Evolutionary conservation across 2,329 filamentous ascomycete genomes (phyloP), one percentile per base, ranked within the genome.

Genomic region (Sclerotinia sclerotiorum): DNA sequence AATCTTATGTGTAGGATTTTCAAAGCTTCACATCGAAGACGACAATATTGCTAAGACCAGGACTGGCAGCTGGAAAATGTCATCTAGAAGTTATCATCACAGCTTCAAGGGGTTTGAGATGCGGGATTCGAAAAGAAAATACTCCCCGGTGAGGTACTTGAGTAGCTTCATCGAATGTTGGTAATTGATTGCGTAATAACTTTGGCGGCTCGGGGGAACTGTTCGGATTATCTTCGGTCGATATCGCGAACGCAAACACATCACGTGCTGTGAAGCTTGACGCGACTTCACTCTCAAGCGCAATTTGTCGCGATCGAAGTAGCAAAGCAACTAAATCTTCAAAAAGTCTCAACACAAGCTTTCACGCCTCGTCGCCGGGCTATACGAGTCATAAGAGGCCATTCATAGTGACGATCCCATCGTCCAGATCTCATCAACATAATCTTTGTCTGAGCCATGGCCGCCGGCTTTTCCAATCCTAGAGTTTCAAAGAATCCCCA

Each of bases 401-500:
- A 27, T 8, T 27, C 5, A 51, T 5, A 51, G 15, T 39, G 8
- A 13, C 13, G 0, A 19, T 13, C 11, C 11, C 11, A 21, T 51
- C n/a, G 10, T 8, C 6, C 1, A 27, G 5, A 3, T 8, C 29
- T 39, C 6, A 21, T 17, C 32, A n/a, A 39, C 61, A n/a, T 21
- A 44, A 17, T 42, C 13, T 17, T 42, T 29, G 29, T 48, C 27
- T 19, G 21, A 60, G n/a, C 44, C 52, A 75, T 76, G 73, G 70
- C 70, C 11, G 39, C 21, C 27, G 60, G 42, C 27, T 56, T 75
- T n/a, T 63, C 71, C 35, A 62, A 69, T 57, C 76, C 76, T 32
- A 70, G 74, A 48, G 68, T 78, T 29, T 68, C 67, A 29, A 74
- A 71, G 64, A 76, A 69, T 49, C 49, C 69, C 1, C 75, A 76